Conservation (phyloP, 208 protist species). For the Acanthamoeba royreba region DNA sequence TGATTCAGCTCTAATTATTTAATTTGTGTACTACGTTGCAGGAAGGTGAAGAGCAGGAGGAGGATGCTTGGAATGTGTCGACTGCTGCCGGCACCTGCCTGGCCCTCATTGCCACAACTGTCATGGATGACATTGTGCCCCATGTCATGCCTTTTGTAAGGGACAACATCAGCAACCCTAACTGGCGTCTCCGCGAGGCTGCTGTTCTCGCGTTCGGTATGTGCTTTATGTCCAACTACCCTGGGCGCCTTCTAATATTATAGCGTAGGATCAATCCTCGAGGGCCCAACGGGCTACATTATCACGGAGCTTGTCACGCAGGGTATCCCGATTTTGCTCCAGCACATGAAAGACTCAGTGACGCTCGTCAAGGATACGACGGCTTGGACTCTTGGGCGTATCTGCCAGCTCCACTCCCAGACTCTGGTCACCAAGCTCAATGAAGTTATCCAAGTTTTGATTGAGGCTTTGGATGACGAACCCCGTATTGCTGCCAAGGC, state of each 20-base stretch:
- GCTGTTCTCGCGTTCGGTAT: conserved; percentile 91
- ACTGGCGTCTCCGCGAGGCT: conserved; percentile 95
- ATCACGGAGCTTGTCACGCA: conserved; percentile 88
- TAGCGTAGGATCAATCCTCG: conserved; percentile 85
- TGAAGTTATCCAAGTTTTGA: not conserved
- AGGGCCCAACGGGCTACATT: conserved; percentile 81
- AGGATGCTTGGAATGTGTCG: conserved; percentile 93
- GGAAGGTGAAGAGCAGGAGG: conserved; percentile 87
- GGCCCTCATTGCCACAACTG: conserved; percentile 83
- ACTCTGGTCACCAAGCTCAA: conserved; percentile 80
- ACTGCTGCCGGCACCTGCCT: conserved; percentile 90
- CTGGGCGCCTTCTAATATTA: not conserved
- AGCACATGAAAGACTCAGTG: conserved; percentile 85
- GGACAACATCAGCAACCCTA: conserved; percentile 84
- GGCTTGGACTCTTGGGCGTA: conserved; percentile 91
- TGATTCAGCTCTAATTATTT: not conserved
- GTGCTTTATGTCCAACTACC: not conserved
- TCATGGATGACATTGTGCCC: conserved; percentile 77
- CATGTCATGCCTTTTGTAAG: conserved; percentile 93
- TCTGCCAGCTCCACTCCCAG: conserved; percentile 89
- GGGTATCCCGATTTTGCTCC: conserved; percentile 85
- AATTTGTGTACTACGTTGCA: not conserved
- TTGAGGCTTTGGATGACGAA: conserved; percentile 72
- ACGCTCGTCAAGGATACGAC: conserved; percentile 90
- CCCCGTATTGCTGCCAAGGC: conserved; percentile 85